These are phyloP conservation scores for Aspergillus caelatus DNA, from an alignment of 2,329 filamentous ascomycete genomes.

Conservation along the genomic window DNA sequence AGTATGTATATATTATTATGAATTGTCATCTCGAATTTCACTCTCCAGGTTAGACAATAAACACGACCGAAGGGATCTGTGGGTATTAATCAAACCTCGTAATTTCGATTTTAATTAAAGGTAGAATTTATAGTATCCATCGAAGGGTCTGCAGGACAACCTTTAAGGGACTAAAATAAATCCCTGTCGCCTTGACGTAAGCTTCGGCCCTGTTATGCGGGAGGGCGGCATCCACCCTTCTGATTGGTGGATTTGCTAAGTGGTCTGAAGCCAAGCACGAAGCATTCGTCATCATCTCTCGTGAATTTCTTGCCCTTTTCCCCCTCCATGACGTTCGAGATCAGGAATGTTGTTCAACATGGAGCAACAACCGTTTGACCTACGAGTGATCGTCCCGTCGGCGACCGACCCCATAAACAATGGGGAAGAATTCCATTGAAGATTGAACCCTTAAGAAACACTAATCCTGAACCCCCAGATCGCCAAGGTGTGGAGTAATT, in stretches of 20 bases:
- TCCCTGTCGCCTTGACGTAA: slow-evolving; percentile 24
- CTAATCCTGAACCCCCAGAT: neutral
- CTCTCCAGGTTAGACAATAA: neutral
- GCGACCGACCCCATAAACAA: neutral
- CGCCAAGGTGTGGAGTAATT: slow-evolving; percentile 1
- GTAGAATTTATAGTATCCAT: neutral
- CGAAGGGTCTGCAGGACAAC: neutral
- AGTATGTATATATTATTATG: too few relatives aligned
- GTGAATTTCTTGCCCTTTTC: neutral
- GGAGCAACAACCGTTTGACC: neutral
- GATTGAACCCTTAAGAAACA: neutral
- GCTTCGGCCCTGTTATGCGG: slow-evolving; percentile 16
- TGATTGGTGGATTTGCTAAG: slow-evolving; percentile 17
- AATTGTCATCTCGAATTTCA: neutral
- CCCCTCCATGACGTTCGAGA: neutral
- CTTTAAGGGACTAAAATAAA: slow-evolving; percentile 2
- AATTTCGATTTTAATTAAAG: neutral
- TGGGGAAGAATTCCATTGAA: neutral
- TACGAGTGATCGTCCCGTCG: neutral
- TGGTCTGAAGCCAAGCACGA: slow-evolving; percentile 7
- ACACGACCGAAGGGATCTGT: neutral
- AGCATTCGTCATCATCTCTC: slow-evolving; percentile 14
- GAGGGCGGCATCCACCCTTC: neutral
- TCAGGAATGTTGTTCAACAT: neutral
- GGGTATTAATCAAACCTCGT: neutral